Base-by-base conservation (phyloP, 1,284 basidiomycete species). In the Sporisorium scitamineum region DNA sequence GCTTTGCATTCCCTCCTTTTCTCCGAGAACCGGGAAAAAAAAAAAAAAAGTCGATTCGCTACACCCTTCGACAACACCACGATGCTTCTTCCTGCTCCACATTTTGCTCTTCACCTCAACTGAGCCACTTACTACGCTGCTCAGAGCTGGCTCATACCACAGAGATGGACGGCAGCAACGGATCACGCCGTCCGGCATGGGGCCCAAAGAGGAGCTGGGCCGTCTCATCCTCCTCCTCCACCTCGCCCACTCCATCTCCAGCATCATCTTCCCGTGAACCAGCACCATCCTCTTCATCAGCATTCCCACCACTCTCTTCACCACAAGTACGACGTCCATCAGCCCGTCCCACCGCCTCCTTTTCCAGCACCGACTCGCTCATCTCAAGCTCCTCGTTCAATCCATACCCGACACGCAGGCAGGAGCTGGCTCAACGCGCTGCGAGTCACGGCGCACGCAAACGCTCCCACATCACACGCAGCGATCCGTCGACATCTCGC, bases 351-450 rank as follows among this genome's bases (percentile, higher is more conserved):
- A 44, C 11, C 24, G 26, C 45, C 9, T 44, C 53, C 0, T 54
- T 29, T 5, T 41, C 54, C 41, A 31, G 34, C 44, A 20, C 22
- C 34, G 55, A 57, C 31, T 66, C 69, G 20, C 52, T 71, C n/a
- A 71, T 71, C 41, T 71, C 69, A 0, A 45, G 59, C 16, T 34
- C 66, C 2, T 62, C 65, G 6, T 76, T 76, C 70, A 76, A 76
- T 22, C 74, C 74, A 2, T 76, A 76, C 27, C 74, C 74, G 4
- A 72, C 74, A 0, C 69, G 74, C 22, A 55, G 56, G 9, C 74
- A 76, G 56, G 74, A 76, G 47, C 58, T 76, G 1, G 74, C 70
- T 2, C 51, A 65, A n/a, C 64, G 74, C 5, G 65, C 74, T 29
- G 59, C 65, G 13, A 66, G 56, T 55, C 54, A 71, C 32, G 55